A percentile compares a stretch with the other conserved stretches of the same genome.
Conservation (phyloP, 2,329 filamentous ascomycete genomes). For the Didymella pinodella region DNA sequence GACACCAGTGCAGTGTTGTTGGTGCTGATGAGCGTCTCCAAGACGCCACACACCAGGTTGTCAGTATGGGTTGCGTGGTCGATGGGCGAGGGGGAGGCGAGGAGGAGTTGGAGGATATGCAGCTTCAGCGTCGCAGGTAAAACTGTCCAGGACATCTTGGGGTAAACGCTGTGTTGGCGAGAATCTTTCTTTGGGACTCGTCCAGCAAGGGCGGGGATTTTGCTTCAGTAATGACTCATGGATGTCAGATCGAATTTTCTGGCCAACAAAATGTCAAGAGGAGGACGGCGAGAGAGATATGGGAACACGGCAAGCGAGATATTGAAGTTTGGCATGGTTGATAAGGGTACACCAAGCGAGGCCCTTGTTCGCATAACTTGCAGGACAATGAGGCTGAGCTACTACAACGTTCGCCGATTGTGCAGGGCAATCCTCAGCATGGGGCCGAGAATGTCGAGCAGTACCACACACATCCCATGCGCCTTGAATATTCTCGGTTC, state of each 20-base stretch:
- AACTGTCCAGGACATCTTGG: neutral
- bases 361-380: neutral
- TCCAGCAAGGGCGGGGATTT: too few species aligned
- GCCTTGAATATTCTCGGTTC: neutral
- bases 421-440: neutral
- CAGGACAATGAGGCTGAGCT: neutral
- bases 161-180: neutral
- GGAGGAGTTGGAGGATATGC: neutral
- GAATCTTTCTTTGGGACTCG: neutral
- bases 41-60: conserved; percentile 1
- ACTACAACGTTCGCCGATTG: neutral
- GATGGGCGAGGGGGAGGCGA: neutral
- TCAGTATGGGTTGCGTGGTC: neutral
- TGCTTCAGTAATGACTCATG: neutral
- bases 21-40: conserved; percentile 1
- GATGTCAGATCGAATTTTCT: neutral
- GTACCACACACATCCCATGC: neutral
- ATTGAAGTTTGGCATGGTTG: neutral
- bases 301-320: neutral
- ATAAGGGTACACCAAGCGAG: neutral
- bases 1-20: neutral
- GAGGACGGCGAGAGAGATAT: neutral
- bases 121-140: neutral
- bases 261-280: neutral
- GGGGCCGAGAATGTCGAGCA: neutral